These are phyloP conservation scores for Plasmodium malariae DNA, from an alignment of 169 alveolate species.

Conservation along the genomic window DNA sequence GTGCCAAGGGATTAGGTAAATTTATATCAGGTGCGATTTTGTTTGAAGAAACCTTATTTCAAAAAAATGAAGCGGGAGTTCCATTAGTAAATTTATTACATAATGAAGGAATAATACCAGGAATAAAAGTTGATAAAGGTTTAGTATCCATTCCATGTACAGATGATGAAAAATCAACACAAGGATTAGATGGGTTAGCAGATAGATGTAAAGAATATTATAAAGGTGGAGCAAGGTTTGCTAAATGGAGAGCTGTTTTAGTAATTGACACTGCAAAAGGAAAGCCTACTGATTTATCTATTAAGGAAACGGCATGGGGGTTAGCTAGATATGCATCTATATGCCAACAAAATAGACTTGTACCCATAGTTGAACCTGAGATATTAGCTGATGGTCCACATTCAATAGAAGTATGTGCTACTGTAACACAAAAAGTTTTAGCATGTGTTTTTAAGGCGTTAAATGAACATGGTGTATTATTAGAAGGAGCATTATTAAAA, in stretches of 20 bases:
- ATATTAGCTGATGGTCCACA: conserved; percentile 98
- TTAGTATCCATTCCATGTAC: conserved; percentile 93
- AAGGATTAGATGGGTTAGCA: conserved; percentile 98
- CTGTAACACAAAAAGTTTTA: conserved; percentile 95
- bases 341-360: conserved; percentile 97
- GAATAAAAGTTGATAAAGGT: conserved; percentile 98
- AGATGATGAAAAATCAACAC: conserved; percentile 92
- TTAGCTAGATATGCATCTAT: conserved; percentile 99
- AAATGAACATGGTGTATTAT: conserved; percentile 94
- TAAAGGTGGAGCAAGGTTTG: conserved; percentile 98
- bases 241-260: conserved; percentile 99
- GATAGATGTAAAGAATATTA: conserved; percentile 97
- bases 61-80: conserved; percentile 92
- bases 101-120: conserved; percentile 96
- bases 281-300: conserved; percentile 94
- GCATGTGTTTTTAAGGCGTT: conserved; percentile 96
- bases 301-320: conserved; percentile 96
- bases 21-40: conserved; percentile 98
- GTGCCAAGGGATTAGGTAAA: conserved; percentile 93
- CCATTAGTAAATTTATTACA: conserved; percentile 91
- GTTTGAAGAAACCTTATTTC: conserved; percentile 98
- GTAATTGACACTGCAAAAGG: conserved; percentile 92
- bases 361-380: conserved; percentile 99
- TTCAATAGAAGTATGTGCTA: conserved; percentile 95
- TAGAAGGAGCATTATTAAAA: conserved; percentile 98